Evolutionary conservation across 23 red algal genomes (phyloP).

Genomic region (Gracilariopsis chorda): DNA sequence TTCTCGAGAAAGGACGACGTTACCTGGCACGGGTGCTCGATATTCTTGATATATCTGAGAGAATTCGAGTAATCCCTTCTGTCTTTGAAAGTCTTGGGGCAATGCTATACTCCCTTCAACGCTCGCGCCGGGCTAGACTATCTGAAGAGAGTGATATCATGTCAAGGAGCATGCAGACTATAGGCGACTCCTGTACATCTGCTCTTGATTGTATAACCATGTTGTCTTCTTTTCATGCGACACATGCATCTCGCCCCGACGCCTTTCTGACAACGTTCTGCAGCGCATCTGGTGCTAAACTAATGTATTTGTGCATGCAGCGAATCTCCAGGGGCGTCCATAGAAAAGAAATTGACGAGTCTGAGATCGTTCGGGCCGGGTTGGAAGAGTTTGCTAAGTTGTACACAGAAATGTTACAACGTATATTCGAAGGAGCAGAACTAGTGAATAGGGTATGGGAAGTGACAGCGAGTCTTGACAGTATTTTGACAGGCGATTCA

Average conservation of each 20-base stretch:
- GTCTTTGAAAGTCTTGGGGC: constrained; percentile 50
- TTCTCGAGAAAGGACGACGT: constrained; percentile 32
- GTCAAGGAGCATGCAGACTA: not conserved
- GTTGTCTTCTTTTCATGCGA: constrained; percentile 9
- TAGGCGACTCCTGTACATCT: constrained; percentile 26
- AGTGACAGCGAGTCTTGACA: constrained; percentile 45
- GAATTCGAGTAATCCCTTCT: constrained; percentile 34
- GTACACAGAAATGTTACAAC: constrained; percentile 14
- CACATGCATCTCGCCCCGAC: constrained; percentile 19
- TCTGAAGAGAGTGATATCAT: not conserved
- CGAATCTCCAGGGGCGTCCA: constrained; percentile 8
- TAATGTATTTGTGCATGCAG: constrained; percentile 52
- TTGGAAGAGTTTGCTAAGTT: not conserved
- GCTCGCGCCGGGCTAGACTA: not conserved
- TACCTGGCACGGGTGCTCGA: constrained; percentile 44
- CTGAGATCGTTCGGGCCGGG: not conserved
- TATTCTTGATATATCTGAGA: constrained; percentile 32
- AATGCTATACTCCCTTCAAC: constrained; percentile 38
- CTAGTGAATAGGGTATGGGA: constrained; percentile 45
- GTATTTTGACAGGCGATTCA: not conserved
- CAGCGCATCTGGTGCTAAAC: constrained; percentile 25
- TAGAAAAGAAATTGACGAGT: constrained; percentile 15
- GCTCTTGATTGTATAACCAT: constrained; percentile 25
- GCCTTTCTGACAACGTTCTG: constrained; percentile 46
- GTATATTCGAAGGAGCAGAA: constrained; percentile 42